Base-by-base conservation (phyloP, 306 rosid species). In the Sindora glabra region DNA sequence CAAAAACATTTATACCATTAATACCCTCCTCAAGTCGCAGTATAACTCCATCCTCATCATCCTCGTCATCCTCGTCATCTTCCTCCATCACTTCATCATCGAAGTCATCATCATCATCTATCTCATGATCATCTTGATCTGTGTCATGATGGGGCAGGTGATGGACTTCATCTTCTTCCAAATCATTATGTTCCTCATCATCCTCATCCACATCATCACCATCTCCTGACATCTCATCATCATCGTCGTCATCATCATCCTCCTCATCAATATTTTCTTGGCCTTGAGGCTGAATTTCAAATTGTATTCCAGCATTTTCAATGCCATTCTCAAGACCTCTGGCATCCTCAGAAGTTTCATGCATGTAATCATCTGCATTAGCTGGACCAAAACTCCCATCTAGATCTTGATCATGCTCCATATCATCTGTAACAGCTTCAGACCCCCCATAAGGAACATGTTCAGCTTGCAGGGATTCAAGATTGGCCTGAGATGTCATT, bases 381-480 rank as follows among this genome's bases (percentile, higher is more conserved):
- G 86, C 67, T 59, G 89, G 80, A 75, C 75, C 77, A 72, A 79
- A 87, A 72, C 82, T 77, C 38, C 86, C 87, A 64, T 65, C 95
- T 65, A 87, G 81, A 79, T 87, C 96, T 72, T 87, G 96, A 72
- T 87, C 97, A 15, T 91, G 97, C 27, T 91, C 97, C 97, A 91
- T 91, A 83, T 83, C 95, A 75, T 87, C 96, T 46, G 91, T 85
- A 60, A 85, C 83, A 67, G 92, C 95, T 82, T 85, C 91, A 47
- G 97, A 91, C 22, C 95, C 96, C 75, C 83, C 95, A 83, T 73
- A 83, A 33, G 90, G 69, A 47, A 65, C 77, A 62, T 73, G 86
- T 46, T 77, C 87, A 48, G 81, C 70, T 56, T 81, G 83, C 44
- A 75, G 62, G 32, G 95, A 77, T 65, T 67, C 79, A 12, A 60